Conservation (phyloP, 2,329 filamentous ascomycete species). For the Fonsecaea pedrosoi region DNA sequence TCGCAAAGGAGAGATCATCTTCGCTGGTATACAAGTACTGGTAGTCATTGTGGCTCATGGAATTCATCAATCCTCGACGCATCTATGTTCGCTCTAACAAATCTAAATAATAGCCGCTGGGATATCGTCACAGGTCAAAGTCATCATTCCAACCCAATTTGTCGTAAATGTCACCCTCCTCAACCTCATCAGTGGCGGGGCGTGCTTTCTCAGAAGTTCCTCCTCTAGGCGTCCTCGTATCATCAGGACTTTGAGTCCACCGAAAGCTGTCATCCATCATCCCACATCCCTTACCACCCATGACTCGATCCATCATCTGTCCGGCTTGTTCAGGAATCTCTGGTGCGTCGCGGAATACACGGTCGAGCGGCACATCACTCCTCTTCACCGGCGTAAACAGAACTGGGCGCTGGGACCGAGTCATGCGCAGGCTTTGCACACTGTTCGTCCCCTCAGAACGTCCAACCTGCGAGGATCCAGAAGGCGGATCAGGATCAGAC, state of each 20-base stretch:
- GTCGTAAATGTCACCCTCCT: constrained; percentile 49
- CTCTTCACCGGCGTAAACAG: constrained; percentile 38
- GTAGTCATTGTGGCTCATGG: not conserved
- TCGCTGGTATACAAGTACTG: not conserved
- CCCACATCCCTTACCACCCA: constrained; percentile 33
- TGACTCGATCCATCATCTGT: constrained; percentile 41
- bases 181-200: constrained; percentile 12
- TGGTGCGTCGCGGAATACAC: constrained; percentile 44
- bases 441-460: constrained; percentile 7
- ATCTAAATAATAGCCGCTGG: not conserved
- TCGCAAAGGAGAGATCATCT: not conserved
- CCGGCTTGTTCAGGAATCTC: constrained; percentile 39
- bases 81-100: not conserved
- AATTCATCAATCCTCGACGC: not conserved
- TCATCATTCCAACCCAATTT: constrained; percentile 54
- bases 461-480: constrained; percentile 37
- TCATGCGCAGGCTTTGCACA: constrained; percentile 32
- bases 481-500: constrained; percentile 41
- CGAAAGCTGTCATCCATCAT: constrained; percentile 43
- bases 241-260: constrained; percentile 22
- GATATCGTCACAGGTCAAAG: constrained; percentile 42
- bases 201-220: not conserved
- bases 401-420: constrained; percentile 33
- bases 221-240: not conserved
- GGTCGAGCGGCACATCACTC: constrained; percentile 32